Evolutionary conservation across 768 basidiomycete genomes (phyloP).

Genomic region (Leucosporidium scottii): DNA sequence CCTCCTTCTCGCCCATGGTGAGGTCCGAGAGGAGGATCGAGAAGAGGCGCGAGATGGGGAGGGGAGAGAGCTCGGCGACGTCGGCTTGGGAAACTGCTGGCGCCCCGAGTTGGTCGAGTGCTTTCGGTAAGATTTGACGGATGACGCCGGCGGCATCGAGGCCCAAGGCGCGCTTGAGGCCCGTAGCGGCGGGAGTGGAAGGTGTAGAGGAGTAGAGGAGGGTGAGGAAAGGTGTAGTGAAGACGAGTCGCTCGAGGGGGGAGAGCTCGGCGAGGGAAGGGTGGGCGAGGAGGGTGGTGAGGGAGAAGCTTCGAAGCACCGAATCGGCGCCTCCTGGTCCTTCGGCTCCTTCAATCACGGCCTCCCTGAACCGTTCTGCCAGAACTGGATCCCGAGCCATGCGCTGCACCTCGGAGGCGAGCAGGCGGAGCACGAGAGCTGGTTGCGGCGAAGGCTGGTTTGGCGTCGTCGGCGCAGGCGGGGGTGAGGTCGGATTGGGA

Average conservation of each 20-base stretch:
- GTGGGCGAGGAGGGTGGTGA: slow-evolving; percentile 72
- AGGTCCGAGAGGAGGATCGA: slow-evolving; percentile 66
- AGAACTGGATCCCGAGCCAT: slow-evolving; percentile 84
- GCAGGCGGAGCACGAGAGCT: slow-evolving; percentile 76
- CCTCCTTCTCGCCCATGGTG: background rate
- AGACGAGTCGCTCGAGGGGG: slow-evolving; percentile 68
- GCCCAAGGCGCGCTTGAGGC: slow-evolving; percentile 47
- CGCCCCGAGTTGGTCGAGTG: slow-evolving; percentile 5
- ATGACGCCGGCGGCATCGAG: slow-evolving; percentile 60
- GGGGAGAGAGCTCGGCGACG: slow-evolving; percentile 65
- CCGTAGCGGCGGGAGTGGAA: slow-evolving; percentile 46
- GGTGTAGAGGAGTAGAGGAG: slow-evolving; percentile 40
- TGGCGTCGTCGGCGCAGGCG: slow-evolving; percentile 47
- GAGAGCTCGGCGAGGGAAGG: slow-evolving; percentile 54
- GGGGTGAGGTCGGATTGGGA: slow-evolving; percentile 53
- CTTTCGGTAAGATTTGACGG: slow-evolving; percentile 49
- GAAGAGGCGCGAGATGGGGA: slow-evolving; percentile 70
- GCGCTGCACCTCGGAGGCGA: slow-evolving; percentile 79
- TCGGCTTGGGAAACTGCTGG: slow-evolving; percentile 47
- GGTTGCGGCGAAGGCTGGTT: slow-evolving; percentile 52
- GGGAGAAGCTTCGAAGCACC: slow-evolving; percentile 72
- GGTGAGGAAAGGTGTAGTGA: slow-evolving; percentile 66
- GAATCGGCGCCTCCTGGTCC: slow-evolving; percentile 54
- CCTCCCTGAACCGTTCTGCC: slow-evolving; percentile 83
- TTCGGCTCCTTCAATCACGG: slow-evolving; percentile 62